phyloP scores from a whole-genome alignment of 495 filamentous ascomycete species.

The Annulohypoxylon stygium region DNA sequence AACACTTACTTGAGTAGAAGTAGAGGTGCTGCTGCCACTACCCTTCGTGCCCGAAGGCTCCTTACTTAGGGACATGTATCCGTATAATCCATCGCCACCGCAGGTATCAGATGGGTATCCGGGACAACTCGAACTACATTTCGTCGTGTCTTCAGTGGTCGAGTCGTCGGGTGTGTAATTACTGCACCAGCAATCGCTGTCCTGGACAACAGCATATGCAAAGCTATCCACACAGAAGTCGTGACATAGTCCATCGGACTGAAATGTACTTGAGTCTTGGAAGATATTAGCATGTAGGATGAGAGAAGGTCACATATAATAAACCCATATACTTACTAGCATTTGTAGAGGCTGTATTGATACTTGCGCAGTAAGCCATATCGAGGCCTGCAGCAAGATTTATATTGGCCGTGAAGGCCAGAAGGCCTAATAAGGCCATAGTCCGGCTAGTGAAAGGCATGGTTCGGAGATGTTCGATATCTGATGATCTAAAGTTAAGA shows the following conservation, averaged over 20 bases:
- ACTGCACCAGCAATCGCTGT: constrained; percentile 60
- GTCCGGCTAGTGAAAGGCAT: constrained; percentile 41
- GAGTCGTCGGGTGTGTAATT: constrained; percentile 53
- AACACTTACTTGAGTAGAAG: constrained; percentile 47
- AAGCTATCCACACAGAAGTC: constrained; percentile 52
- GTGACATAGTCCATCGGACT: constrained; percentile 62
- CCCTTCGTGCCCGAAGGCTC: constrained; percentile 50
- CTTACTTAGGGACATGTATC: constrained; percentile 54
- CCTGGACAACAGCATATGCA: constrained; percentile 58
- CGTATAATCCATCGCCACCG: constrained; percentile 56
- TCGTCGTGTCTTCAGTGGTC: constrained; percentile 47
- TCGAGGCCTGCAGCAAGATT: constrained; percentile 44
- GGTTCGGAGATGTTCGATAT: constrained; percentile 18
- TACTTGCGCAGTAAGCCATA: constrained; percentile 57
- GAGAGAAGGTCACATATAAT: background rate
- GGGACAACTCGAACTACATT: constrained; percentile 57
- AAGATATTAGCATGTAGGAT: constrained; percentile 20
- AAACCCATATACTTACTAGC: constrained; percentile 47
- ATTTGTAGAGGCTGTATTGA: constrained; percentile 56
- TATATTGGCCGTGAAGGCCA: constrained; percentile 39
- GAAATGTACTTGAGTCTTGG: constrained; percentile 57
- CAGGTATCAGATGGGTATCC: constrained; percentile 59
- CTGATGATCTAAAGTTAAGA: constrained; percentile 9
- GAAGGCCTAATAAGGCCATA: constrained; percentile 32
- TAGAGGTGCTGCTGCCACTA: constrained; percentile 24